Percentiles rank a stretch among this genome's conserved stretches.
phyloP scores from a whole-genome alignment of 2,329 filamentous ascomycete species.

The Neopestalotiopsis rosae region DNA sequence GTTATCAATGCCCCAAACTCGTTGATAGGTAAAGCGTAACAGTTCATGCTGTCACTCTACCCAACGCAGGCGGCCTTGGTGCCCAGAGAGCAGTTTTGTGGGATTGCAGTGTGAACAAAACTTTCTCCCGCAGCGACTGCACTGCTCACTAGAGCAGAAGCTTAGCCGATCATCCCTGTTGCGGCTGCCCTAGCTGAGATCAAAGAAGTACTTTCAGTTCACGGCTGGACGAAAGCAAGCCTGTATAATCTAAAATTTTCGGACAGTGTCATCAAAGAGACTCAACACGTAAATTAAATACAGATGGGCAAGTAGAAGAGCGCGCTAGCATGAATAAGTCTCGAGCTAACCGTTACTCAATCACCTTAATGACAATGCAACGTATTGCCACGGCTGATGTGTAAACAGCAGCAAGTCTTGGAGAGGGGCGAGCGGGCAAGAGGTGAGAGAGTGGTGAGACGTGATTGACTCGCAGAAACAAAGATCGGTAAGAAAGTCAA shows the following conservation, averaged over 20 bases:
- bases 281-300: too few relatives aligned
- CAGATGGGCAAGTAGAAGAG: too few relatives aligned
- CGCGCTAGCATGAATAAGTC: too few relatives aligned
- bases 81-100: constrained; percentile 7
- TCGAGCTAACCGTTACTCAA: too few relatives aligned
- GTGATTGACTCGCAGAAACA: background rate
- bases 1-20: constrained; percentile 1
- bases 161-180: background rate
- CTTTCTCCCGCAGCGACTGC: constrained; percentile 5
- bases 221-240: too few relatives aligned
- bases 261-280: too few relatives aligned
- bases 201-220: too few relatives aligned
- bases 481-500: background rate
- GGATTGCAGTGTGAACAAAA: background rate
- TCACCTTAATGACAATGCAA: too few relatives aligned
- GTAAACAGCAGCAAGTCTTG: background rate
- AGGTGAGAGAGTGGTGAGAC: background rate
- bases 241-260: too few relatives aligned
- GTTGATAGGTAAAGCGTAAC: constrained; percentile 7
- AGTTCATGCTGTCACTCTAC: background rate
- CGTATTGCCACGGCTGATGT: too few relatives aligned
- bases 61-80: background rate
- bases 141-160: constrained; percentile 8
- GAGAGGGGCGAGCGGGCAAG: background rate
- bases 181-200: constrained; percentile 3